Conservation (phyloP, 345 rosid genomes). For the Litchi chinensis region DNA sequence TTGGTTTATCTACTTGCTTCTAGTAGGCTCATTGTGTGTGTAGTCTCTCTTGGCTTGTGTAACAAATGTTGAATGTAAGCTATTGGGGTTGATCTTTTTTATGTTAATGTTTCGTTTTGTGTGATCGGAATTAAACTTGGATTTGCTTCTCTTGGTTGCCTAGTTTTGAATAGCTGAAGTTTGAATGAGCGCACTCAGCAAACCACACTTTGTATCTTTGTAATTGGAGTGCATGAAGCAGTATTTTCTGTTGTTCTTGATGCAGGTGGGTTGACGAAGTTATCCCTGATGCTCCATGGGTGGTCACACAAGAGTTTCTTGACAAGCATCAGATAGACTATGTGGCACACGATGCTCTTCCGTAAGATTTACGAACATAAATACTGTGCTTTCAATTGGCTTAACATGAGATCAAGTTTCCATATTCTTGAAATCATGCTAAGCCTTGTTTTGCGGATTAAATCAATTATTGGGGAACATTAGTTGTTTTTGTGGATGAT, state of each 20-base stretch:
- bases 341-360: constrained; percentile 72
- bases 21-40: neutral
- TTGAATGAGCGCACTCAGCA: neutral
- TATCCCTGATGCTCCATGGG: constrained; percentile 82
- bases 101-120: neutral
- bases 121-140: neutral
- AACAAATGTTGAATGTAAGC: neutral
- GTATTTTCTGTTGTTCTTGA: constrained; percentile 6
- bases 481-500: neutral
- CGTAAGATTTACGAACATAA: constrained; percentile 43
- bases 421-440: neutral
- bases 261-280: constrained; percentile 81
- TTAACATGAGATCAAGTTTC: neutral
- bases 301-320: constrained; percentile 58
- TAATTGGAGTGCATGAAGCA: neutral
- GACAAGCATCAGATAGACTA: constrained; percentile 65
- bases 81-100: neutral
- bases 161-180: neutral
- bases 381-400: neutral
- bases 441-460: neutral
- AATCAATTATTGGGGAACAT: neutral
- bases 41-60: neutral
- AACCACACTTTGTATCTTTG: neutral
- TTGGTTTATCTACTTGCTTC: constrained; percentile 17
- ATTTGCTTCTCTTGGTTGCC: neutral